Percentiles rank a stretch among this genome's conserved stretches.
Conservation (phyloP, 1,139 yeast genomes). For the Taphrina communis region DNA sequence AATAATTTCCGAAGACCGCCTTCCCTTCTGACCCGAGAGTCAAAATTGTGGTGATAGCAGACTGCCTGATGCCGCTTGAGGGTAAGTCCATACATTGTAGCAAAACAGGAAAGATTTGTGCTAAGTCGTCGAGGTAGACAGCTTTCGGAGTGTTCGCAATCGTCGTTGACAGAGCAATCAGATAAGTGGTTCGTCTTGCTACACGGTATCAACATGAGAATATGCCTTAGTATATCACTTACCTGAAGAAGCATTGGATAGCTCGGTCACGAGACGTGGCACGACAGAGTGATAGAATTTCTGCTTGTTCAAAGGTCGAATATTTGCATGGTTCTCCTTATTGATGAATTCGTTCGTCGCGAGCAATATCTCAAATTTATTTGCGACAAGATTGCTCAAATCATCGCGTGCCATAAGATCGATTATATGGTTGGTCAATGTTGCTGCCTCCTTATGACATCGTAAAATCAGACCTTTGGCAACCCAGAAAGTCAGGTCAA, state of each 20-base stretch:
- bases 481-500: conserved; percentile 69
- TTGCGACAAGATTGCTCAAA: conserved; percentile 56
- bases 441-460: conserved; percentile 59
- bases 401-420: conserved; percentile 51
- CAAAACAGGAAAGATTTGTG: conserved; percentile 70
- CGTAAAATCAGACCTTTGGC: conserved; percentile 71
- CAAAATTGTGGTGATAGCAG: conserved; percentile 59
- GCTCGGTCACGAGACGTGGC: conserved; percentile 50
- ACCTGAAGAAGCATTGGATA: conserved; percentile 44
- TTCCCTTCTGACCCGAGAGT: conserved; percentile 63
- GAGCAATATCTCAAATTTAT: conserved; percentile 67
- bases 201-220: not conserved
- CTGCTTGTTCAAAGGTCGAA: conserved; percentile 76
- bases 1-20: conserved; percentile 59
- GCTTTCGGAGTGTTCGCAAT: conserved; percentile 68
- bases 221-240: not conserved
- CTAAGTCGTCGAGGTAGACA: conserved; percentile 67
- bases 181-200: conserved; percentile 54
- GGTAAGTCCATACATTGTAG: conserved; percentile 66
- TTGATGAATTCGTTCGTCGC: conserved; percentile 67
- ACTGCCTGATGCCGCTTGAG: conserved; percentile 60
- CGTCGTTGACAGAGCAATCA: conserved; percentile 70
- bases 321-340: conserved; percentile 64
- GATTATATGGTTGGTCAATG: conserved; percentile 54
- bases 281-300: conserved; percentile 64